Evolutionary conservation across 2,329 filamentous ascomycete species (phyloP), one percentile per base, ranked within the genome.

Genomic region (Harringtonia aguacate): DNA sequence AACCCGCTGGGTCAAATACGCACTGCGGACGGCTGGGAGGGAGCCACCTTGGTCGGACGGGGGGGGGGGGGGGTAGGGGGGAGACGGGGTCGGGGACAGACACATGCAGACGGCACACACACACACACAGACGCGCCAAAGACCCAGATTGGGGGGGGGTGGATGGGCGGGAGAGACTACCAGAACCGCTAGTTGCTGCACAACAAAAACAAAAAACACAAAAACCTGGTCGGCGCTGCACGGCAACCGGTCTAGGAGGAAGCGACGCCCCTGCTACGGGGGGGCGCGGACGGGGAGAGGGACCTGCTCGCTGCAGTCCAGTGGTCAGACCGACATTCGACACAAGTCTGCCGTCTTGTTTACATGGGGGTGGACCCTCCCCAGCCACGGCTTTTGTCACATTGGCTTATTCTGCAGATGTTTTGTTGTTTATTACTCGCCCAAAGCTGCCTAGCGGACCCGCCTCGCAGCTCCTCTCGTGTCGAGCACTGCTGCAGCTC

Each of bases 351-450:
- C 28, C 30, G 30, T 5, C 28, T 43, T 43, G 41, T 43, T 46
- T 43, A 37, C 37, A 31, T 41, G 30, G 38, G 9, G 20, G 18
- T 17, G 8, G 4, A 13, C 18, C 14, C 20, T 18, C 34, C 34
- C 34, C 34, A 36, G 34, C 34, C 34, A 36, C 9, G 9, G 18
- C 18, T 17, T n/a, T 18, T 36, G 18, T 36, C 30, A 14, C 30
- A 14, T 14, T 22, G 21, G 17, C 13, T 31, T 35, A 8, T 27
- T 40, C 17, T 41, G 28, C 29, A 31, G 33, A 22, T 43, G 36
- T 8, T 40, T 43, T 43, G 41, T 46, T 48, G 46, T 48, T 46
- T 39, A 46, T 41, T 42, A 56, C 42, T 52, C 55, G 50, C 58
- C 58, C 44, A 56, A 45, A 49, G 39, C 21, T 8, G 45, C 36